These are phyloP conservation scores for Termitomyces sp. DNA, from an alignment of 768 basidiomycete genomes.

Conservation along the genomic window DNA sequence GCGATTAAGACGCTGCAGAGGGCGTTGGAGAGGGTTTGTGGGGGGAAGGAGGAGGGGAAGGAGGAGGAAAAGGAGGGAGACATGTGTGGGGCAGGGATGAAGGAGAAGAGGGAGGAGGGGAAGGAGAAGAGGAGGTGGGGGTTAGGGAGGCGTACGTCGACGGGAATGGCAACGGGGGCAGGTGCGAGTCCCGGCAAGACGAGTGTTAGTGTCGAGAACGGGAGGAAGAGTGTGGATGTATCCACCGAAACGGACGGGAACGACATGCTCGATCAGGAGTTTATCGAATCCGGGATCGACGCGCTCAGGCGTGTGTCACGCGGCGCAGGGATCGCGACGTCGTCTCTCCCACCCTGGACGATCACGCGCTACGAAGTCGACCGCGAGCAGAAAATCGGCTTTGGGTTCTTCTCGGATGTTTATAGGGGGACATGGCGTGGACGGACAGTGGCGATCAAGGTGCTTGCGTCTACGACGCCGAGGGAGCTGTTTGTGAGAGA, in stretches of 20 bases:
- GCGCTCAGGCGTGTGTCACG: no score
- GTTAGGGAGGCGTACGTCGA: neutral
- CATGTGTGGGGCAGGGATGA: no score
- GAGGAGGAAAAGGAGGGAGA: neutral
- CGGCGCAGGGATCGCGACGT: no score
- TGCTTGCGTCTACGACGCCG: no score
- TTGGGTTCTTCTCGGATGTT: no score
- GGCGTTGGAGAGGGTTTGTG: slow-evolving; percentile 51
- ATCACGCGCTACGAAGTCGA: no score
- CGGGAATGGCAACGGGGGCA: neutral
- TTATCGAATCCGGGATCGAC: slow-evolving; percentile 49
- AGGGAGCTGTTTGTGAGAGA: no score
- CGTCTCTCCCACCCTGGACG: no score
- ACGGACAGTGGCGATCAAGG: no score
- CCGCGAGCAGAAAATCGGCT: no score
- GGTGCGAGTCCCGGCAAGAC: neutral
- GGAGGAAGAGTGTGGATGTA: neutral
- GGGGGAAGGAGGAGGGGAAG: slow-evolving; percentile 14
- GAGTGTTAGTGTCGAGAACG: neutral
- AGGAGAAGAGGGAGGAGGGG: no score
- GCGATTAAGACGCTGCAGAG: slow-evolving; percentile 79
- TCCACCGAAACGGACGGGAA: neutral
- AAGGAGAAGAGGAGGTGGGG: neutral
- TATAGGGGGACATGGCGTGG: no score
- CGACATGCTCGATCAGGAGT: slow-evolving; percentile 64